phyloP scores from a whole-genome alignment of 352 stramenopile genomes.

The Globisporangium middletonii region DNA sequence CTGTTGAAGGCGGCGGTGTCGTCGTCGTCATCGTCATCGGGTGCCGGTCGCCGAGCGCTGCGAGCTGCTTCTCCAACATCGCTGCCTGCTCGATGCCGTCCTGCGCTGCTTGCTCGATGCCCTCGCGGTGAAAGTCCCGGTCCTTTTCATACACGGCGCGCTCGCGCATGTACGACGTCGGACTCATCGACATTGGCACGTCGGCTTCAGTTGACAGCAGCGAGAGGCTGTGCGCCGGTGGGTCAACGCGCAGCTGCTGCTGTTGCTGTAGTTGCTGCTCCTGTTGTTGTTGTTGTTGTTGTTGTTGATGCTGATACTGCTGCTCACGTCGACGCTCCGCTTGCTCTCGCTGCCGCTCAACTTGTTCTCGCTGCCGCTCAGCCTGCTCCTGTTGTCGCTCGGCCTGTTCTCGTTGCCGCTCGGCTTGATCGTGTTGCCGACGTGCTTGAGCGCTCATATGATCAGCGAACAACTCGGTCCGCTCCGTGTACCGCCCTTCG shows the following conservation, averaged over 20 bases:
- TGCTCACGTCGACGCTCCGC: neutral
- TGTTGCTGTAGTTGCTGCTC: neutral
- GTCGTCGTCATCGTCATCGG: neutral
- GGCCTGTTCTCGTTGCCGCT: neutral
- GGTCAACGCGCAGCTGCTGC: neutral
- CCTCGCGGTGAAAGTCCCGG: conserved; percentile 9
- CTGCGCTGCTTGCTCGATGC: conserved; percentile 6
- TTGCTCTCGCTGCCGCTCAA: conserved; percentile 1
- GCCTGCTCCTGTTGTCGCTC: neutral
- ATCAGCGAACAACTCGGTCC: neutral
- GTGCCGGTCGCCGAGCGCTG: neutral
- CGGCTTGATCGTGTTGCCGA: neutral
- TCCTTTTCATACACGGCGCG: conserved; percentile 8
- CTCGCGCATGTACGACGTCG: conserved; percentile 10
- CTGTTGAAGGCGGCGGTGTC: neutral
- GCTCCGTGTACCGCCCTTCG: conserved; percentile 8
- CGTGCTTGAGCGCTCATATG: neutral
- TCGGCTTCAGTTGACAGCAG: neutral
- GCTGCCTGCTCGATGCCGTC: conserved; percentile 10
- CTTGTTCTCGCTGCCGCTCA: conserved; percentile 2
- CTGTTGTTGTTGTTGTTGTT: neutral
- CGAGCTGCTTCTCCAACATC: conserved; percentile 4
- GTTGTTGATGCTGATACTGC: neutral
- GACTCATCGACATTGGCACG: neutral
- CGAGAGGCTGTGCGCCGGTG: conserved; percentile 1